These are phyloP conservation scores for Ogataea paraovalis DNA, from an alignment of 805 yeast genomes.

Conservation along the genomic window DNA sequence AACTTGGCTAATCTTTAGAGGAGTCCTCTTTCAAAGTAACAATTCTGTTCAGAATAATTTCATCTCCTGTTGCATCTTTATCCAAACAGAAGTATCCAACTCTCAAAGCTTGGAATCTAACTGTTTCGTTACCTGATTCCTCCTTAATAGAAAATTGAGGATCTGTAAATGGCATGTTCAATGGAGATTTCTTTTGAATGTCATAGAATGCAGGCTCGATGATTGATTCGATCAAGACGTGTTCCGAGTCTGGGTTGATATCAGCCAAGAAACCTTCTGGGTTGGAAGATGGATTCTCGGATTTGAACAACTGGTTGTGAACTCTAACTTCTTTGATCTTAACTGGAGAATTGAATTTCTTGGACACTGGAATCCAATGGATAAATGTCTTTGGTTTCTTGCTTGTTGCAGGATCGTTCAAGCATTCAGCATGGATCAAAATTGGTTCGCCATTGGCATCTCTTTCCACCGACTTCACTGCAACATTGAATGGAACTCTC, in stretches of 20 bases:
- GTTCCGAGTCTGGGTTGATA: conserved; percentile 76
- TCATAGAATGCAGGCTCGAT: conserved; percentile 76
- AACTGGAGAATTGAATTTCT: conserved; percentile 59
- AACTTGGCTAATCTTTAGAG: conserved; percentile 32
- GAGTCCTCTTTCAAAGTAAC: conserved; percentile 89
- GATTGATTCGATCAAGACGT: conserved; percentile 57
- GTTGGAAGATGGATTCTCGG: conserved; percentile 85
- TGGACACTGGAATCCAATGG: conserved; percentile 88
- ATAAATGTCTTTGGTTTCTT: conserved; percentile 92
- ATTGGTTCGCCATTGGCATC: conserved; percentile 59
- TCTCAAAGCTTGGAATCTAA: conserved; percentile 95
- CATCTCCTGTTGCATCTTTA: conserved; percentile 60
- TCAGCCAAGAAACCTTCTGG: conserved; percentile 89
- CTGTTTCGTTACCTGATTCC: conserved; percentile 67
- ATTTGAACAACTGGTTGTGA: conserved; percentile 81
- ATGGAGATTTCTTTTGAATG: conserved; percentile 67
- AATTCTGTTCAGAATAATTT: conserved; percentile 78
- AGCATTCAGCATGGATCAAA: conserved; percentile 75
- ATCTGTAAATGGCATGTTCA: conserved; percentile 56
- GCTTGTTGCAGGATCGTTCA: conserved; percentile 50
- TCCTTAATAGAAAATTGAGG: conserved; percentile 72
- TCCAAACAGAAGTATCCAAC: conserved; percentile 95
- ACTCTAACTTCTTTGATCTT: conserved; percentile 72
- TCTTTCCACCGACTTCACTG: conserved; percentile 64
- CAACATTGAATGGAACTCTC: conserved; percentile 81